These are phyloP conservation scores for Mycosarcoma mackinlayi DNA, from an alignment of 1,284 basidiomycete species.

Conservation along the genomic window DNA sequence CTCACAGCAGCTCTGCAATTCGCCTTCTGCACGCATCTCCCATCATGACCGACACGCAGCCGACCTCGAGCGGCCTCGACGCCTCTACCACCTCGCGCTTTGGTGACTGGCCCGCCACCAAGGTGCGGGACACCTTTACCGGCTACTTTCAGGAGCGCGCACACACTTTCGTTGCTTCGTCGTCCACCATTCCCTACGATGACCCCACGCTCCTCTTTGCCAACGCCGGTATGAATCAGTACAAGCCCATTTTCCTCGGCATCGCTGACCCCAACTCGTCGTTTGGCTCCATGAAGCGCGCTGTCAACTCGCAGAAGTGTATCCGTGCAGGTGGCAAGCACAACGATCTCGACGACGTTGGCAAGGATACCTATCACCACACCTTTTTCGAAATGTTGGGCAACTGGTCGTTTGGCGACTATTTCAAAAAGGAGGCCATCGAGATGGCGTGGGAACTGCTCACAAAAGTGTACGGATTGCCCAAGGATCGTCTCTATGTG, in stretches of 20 bases:
- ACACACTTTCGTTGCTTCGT: conserved; percentile 93
- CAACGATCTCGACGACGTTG: conserved; percentile 98
- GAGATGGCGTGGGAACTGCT: conserved; percentile 92
- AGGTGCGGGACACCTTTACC: conserved; percentile 80
- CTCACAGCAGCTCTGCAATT: no score
- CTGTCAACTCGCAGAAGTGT: conserved; percentile 96
- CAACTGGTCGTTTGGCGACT: conserved; percentile 99
- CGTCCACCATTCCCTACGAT: conserved; percentile 93
- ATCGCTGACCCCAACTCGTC: conserved; percentile 92
- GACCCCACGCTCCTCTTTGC: conserved; percentile 90
- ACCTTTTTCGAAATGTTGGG: conserved; percentile 99
- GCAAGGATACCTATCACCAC: conserved; percentile 92
- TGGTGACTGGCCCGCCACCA: conserved; percentile 76
- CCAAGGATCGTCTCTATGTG: conserved; percentile 91
- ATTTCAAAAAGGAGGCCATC: conserved; percentile 98
- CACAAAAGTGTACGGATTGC: conserved; percentile 86
- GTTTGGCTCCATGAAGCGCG: conserved; percentile 87
- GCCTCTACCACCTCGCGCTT: conserved; percentile 64
- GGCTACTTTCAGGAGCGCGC: conserved; percentile 80
- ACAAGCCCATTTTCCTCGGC: conserved; percentile 95
- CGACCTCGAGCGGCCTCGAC: conserved; percentile 13
- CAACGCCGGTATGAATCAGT: conserved; percentile 79
- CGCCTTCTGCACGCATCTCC: conserved; percentile 1
- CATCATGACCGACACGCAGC: conserved; percentile 32
- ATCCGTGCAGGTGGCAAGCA: conserved; percentile 98